Conservation (phyloP, 257 asterid genomes). For the Nicotiana tabacum region DNA sequence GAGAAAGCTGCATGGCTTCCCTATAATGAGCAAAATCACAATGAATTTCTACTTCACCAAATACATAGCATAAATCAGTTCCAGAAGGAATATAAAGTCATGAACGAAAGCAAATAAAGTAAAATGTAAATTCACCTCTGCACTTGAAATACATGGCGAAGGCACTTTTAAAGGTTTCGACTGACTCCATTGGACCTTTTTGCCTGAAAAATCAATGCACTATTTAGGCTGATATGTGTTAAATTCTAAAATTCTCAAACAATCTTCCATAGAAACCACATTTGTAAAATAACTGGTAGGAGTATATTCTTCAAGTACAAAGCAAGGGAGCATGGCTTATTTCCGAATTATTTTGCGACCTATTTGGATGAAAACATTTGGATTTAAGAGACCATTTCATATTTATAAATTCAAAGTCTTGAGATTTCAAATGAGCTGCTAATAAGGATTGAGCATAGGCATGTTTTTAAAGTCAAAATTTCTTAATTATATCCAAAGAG, state of each 20-base stretch:
- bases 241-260: not conserved
- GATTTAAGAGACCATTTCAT: not conserved
- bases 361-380: not conserved
- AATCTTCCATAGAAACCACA: not conserved
- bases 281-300: not conserved
- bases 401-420: not conserved
- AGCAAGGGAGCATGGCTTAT: not conserved
- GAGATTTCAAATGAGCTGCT: not conserved
- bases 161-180: conserved; percentile 56
- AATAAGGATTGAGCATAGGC: not conserved
- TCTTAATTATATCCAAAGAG: not conserved
- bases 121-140: conserved; percentile 48
- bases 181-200: conserved; percentile 57
- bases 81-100: not conserved
- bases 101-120: not conserved
- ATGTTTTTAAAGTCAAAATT: not conserved
- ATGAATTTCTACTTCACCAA: not conserved
- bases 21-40: conserved; percentile 42
- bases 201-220: conserved; percentile 39
- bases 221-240: conserved; percentile 8
- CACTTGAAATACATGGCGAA: conserved; percentile 42
- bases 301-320: not conserved
- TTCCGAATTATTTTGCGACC: not conserved
- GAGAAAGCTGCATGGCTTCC: conserved; percentile 62
- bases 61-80: not conserved